A percentile compares a stretch with the other conserved stretches of the same genome.
Evolutionary conservation across 305 asterid genomes (phyloP).

Genomic region (Fraxinus latifolia): DNA sequence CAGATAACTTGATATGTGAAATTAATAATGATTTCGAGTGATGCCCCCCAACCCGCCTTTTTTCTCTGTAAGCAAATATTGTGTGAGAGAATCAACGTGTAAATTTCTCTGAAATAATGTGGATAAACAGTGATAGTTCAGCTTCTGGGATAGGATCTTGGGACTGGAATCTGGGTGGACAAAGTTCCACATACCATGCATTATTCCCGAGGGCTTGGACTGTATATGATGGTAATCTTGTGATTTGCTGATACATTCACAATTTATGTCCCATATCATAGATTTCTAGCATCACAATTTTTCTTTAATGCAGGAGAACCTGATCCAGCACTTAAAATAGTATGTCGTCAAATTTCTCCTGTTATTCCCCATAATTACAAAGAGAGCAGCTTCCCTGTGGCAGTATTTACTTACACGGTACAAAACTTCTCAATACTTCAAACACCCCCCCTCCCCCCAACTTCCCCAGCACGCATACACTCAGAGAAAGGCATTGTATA

Average conservation of each 20-base stretch:
- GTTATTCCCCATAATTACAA: constrained; percentile 87
- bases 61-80: neutral
- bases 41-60: neutral
- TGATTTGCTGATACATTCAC: constrained; percentile 19
- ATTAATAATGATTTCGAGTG: constrained; percentile 4
- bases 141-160: constrained; percentile 86
- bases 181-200: constrained; percentile 79
- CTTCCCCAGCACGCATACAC: constrained; percentile 13
- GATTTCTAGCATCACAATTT: constrained; percentile 17
- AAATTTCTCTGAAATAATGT: constrained; percentile 28
- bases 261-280: constrained; percentile 18
- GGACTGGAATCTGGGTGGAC: constrained; percentile 89
- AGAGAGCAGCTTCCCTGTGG: constrained; percentile 93
- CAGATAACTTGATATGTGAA: neutral
- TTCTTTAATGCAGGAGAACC: constrained; percentile 73
- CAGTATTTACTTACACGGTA: constrained; percentile 86
- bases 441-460: neutral
- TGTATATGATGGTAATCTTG: constrained; percentile 70
- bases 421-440: constrained; percentile 16
- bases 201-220: constrained; percentile 97
- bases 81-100: neutral
- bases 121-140: constrained; percentile 61
- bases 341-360: constrained; percentile 93
- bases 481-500: constrained; percentile 3
- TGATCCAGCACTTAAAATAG: constrained; percentile 79